Percentiles rank a stretch among this genome's conserved stretches.
Evolutionary conservation across 106 monocot species (phyloP).

Genomic region (Agapanthus africanus): DNA sequence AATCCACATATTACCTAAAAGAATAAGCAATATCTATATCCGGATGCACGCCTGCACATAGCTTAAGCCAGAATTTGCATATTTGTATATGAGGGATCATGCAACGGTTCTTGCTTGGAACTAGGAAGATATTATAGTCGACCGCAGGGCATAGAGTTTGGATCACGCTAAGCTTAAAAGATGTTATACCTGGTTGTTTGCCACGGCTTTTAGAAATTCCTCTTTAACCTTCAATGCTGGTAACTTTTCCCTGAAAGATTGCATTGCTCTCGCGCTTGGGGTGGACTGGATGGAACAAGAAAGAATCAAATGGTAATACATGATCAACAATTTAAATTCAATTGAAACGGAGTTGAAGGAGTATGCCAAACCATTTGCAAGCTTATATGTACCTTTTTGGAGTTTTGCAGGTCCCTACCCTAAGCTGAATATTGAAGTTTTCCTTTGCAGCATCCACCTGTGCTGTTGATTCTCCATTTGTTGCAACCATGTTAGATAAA

Average conservation of each 20-base stretch:
- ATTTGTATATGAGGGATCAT: no score
- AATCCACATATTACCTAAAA: background rate
- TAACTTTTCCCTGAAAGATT: constrained; percentile 83
- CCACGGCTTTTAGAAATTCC: constrained; percentile 70
- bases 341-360: background rate
- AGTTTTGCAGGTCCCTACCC: constrained; percentile 48
- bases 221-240: constrained; percentile 82
- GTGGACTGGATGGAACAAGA: constrained; percentile 31
- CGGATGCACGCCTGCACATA: background rate
- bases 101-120: no score
- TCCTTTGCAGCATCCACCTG: constrained; percentile 23
- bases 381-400: constrained; percentile 52
- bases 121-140: no score
- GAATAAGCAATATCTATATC: background rate
- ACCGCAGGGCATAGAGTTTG: no score
- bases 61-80: background rate
- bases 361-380: background rate
- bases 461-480: constrained; percentile 17
- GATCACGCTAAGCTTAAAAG: no score
- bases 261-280: constrained; percentile 64
- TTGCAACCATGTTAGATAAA: constrained; percentile 9
- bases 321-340: background rate
- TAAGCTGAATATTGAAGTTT: constrained; percentile 59
- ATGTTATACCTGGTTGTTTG: constrained; percentile 60
- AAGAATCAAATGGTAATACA: background rate